phyloP scores from a whole-genome alignment of 2,329 filamentous ascomycete species.

The Nemania bipapillata region DNA sequence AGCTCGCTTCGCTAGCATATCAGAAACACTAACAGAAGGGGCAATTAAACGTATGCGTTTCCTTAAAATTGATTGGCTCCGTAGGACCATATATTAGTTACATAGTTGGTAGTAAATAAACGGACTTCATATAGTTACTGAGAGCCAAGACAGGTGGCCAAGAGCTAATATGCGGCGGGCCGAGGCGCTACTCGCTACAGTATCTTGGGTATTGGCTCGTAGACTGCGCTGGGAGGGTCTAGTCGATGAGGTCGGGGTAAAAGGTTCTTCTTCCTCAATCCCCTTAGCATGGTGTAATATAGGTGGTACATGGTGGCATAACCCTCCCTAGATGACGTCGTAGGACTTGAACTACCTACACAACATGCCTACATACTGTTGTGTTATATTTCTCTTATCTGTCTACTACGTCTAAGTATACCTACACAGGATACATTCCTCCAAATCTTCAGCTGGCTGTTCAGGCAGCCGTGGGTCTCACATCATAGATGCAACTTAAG shows the following conservation, averaged over 20 bases:
- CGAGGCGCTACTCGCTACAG: slow-evolving; percentile 22
- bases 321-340: no score
- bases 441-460: neutral
- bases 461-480: neutral
- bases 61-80: neutral
- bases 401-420: no score
- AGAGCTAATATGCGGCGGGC: slow-evolving; percentile 23
- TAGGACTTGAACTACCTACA: no score
- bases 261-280: neutral
- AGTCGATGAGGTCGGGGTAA: no score
- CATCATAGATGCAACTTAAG: neutral
- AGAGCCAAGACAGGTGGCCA: slow-evolving; percentile 28
- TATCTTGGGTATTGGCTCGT: neutral
- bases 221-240: no score
- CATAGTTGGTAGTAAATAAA: neutral
- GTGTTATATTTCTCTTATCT: no score
- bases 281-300: neutral
- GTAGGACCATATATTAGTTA: neutral
- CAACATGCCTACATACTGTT: no score
- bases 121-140: neutral
- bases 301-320: neutral
- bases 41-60: neutral
- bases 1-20: neutral
- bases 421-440: neutral
- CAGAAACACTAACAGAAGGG: neutral